Evolutionary conservation across 352 stramenopile species (phyloP).

Genomic region (Phytophthora syringae): DNA sequence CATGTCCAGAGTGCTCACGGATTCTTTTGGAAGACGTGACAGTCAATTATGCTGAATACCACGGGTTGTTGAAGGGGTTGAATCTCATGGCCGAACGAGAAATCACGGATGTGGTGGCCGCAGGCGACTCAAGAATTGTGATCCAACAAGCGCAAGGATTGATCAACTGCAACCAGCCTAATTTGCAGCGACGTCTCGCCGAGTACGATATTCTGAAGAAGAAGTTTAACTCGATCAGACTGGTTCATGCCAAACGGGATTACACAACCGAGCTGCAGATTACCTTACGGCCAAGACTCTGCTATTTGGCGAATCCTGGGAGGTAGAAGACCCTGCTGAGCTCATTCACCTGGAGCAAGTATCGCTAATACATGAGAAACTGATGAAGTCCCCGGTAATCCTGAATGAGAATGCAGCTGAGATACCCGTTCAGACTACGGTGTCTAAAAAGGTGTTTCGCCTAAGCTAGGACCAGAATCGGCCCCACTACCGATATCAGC

Average conservation of each 20-base stretch:
- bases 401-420: neutral
- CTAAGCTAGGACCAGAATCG: neutral
- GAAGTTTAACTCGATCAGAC: neutral
- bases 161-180: conserved; percentile 1
- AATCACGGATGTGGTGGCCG: neutral
- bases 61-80: neutral
- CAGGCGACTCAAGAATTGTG: no score
- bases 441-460: neutral
- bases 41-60: conserved; percentile 5
- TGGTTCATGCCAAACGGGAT: conserved; percentile 1
- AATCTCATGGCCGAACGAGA: neutral
- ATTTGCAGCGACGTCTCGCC: neutral
- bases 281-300: conserved; percentile 3
- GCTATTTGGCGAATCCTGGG: neutral
- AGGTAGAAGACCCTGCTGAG: no score
- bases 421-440: neutral
- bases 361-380: neutral
- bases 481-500: neutral
- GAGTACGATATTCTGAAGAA: neutral
- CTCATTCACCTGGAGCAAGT: conserved; percentile 3
- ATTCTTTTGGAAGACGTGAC: conserved; percentile 3
- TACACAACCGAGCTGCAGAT: neutral
- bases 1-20: neutral
- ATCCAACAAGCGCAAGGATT: no score
- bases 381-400: neutral